phyloP scores from a whole-genome alignment of 2,329 filamentous ascomycete genomes.

The Clonostachys solani region DNA sequence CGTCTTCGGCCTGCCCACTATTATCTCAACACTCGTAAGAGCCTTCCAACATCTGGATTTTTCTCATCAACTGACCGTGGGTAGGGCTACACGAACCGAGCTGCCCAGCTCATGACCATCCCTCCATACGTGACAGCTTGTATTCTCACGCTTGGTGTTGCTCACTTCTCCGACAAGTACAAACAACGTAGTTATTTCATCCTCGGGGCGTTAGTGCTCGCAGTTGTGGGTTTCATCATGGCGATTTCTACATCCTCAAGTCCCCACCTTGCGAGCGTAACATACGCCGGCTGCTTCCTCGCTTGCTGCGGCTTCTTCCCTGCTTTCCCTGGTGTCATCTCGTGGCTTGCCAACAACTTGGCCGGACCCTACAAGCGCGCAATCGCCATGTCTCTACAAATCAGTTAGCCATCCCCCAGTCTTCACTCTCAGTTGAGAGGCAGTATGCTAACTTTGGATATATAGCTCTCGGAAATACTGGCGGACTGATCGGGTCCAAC shows the following conservation, averaged over 20 bases:
- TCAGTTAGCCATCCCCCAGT: neutral
- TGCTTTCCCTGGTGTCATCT: slow-evolving; percentile 5
- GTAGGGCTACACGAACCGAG: slow-evolving; percentile 42
- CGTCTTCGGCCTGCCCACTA: slow-evolving; percentile 5
- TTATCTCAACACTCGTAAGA: slow-evolving; percentile 2
- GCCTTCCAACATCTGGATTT: slow-evolving; percentile 1
- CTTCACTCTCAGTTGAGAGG: neutral
- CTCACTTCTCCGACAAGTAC: slow-evolving; percentile 4
- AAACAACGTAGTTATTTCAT: slow-evolving; percentile 4
- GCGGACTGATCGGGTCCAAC: slow-evolving; percentile 5
- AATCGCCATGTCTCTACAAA: slow-evolving; percentile 5
- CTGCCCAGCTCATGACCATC: slow-evolving; percentile 62
- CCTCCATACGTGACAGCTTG: slow-evolving; percentile 39
- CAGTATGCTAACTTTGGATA: neutral
- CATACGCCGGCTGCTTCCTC: slow-evolving; percentile 5
- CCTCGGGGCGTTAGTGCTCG: slow-evolving; percentile 1
- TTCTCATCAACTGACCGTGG: slow-evolving; percentile 40
- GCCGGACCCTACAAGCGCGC: slow-evolving; percentile 3
- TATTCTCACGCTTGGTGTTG: slow-evolving; percentile 3
- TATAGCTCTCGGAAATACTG: slow-evolving; percentile 1
- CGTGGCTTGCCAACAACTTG: slow-evolving; percentile 5
- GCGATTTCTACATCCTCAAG: neutral
- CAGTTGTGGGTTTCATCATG: slow-evolving; percentile 1
- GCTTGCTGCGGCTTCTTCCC: slow-evolving; percentile 6
- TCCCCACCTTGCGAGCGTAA: neutral